A percentile compares a stretch with the other conserved stretches of the same genome.
These are phyloP conservation scores for Curvularia spicifera DNA, from an alignment of 2,329 filamentous ascomycete genomes.

Conservation along the genomic window DNA sequence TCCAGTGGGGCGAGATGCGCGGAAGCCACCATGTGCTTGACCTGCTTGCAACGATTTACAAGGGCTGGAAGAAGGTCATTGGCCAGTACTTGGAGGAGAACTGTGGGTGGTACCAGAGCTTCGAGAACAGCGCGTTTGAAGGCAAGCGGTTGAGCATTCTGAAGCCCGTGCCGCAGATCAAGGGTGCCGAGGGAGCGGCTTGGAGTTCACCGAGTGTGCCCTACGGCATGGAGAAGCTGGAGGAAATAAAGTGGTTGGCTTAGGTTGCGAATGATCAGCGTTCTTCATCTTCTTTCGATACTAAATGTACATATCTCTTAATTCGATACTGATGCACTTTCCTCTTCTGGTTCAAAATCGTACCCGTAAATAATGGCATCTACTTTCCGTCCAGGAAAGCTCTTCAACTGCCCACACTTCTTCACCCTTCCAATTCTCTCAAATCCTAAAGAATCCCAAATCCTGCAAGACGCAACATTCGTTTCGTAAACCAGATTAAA, in stretches of 20 bases:
- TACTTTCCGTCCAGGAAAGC: neutral
- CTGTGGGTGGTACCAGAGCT: conserved; percentile 3
- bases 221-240: neutral
- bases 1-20: conserved; percentile 1
- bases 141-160: conserved; percentile 1
- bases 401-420: neutral
- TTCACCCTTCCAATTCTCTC: neutral
- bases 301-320: neutral
- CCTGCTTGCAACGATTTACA: neutral
- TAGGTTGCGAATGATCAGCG: neutral
- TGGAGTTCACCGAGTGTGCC: neutral
- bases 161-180: neutral
- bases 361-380: neutral
- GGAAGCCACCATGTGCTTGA: conserved; percentile 1
- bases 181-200: neutral
- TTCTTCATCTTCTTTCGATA: neutral
- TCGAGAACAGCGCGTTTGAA: neutral
- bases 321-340: neutral
- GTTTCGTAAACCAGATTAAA: neutral
- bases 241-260: neutral
- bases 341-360: neutral
- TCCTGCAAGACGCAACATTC: neutral
- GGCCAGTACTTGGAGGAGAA: conserved; percentile 1
- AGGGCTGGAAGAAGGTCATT: conserved; percentile 2
- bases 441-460: neutral